Conservation (phyloP, 768 basidiomycete genomes). For the Lactarius sp. region DNA sequence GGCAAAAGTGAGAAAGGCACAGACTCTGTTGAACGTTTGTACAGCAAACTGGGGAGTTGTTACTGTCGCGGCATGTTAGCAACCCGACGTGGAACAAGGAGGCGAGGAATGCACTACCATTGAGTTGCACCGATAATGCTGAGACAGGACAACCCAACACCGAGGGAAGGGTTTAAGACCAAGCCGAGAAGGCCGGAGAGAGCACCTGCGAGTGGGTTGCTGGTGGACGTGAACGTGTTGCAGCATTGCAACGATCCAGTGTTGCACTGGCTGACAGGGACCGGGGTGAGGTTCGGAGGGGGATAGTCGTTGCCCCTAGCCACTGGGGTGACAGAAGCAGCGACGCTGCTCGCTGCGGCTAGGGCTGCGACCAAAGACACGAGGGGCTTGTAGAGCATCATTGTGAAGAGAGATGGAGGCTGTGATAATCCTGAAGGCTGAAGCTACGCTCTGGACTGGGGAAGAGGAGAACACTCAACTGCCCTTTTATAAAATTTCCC, state of each 20-base stretch:
- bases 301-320: background rate
- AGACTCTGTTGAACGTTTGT: background rate
- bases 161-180: no score
- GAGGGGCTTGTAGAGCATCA: conserved; percentile 2
- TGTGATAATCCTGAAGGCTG: background rate
- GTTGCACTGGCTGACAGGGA: background rate
- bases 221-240: background rate
- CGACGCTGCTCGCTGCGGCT: background rate
- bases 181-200: background rate
- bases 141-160: background rate
- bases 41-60: background rate
- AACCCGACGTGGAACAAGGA: no score
- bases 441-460: background rate
- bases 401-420: background rate
- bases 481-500: background rate
- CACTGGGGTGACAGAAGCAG: background rate
- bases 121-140: background rate
- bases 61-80: background rate
- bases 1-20: background rate
- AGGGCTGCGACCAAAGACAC: background rate
- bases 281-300: background rate
- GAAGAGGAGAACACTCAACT: background rate
- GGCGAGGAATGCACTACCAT: background rate
- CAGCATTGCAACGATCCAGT: background rate
- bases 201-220: rapidly evolving